Base-by-base conservation (phyloP, 306 rosid genomes). In the Cyamopsis tetragonoloba region DNA sequence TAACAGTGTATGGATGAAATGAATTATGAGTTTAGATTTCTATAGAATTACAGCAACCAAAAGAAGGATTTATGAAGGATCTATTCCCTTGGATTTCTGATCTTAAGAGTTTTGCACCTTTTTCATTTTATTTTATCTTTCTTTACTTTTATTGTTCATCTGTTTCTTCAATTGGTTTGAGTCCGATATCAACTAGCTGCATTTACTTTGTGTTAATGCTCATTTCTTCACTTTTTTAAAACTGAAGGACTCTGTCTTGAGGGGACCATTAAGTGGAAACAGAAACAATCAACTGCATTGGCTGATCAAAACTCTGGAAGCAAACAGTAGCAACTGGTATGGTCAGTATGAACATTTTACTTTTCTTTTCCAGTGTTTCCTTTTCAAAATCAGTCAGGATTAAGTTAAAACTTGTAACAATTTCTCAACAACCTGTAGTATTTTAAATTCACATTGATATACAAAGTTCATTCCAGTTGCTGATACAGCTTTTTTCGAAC, bases 291-390 rank as follows among this genome's bases (percentile, higher is more conserved):
- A 82, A 19, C 70, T 78, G 55, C 22, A 49, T 47, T 84, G 84
- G 89, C 69, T 84, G 62, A 75, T 55, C 37, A 67, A 46, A 43
- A 78, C 75, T 39, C 73, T 87, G 53, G 77, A 82, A 77, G 22
- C 14, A 19, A 77, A 73, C 66, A 30, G 26, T 55, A 70, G 86
- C 66, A 72, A 75, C 86, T 87, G 89, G 93, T 87, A 84, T 77
- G 32, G 12, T 26, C 67, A 22, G 60, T 23, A 34, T 49, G 1
- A 27, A 1, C 5, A 24, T 24, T 9, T 5, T 38, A 49, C 34
- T 43, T 74, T 3, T 55, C 13, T 63, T 63, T 14, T 14, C 11
- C 17, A 15, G 10, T 5, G 14, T 22, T 4, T 23, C 4, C 26
- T 15, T 13, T 13, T 61, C 23, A 39, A 24, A 26, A 24, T 41